Evolutionary conservation across 257 asterid genomes (phyloP).

Genomic region (Thymus mandschuricus): DNA sequence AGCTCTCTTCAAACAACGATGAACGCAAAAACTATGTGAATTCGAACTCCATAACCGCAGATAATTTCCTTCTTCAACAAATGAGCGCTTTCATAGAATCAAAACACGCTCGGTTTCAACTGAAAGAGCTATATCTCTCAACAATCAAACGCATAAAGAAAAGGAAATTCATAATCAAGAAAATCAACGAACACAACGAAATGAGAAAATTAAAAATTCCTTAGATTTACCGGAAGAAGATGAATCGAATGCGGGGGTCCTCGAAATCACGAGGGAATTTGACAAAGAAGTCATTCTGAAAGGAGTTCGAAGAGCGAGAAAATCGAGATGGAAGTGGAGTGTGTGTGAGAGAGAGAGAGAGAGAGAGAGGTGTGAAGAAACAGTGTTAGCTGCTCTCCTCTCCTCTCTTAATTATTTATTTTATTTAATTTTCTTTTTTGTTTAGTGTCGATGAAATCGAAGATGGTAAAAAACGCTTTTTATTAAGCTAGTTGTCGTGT

Average conservation of each 20-base stretch:
- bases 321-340: slow-evolving; percentile 27
- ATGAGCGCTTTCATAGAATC: background rate
- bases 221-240: slow-evolving; percentile 48
- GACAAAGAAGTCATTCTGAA: slow-evolving; percentile 45
- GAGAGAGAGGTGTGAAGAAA: background rate
- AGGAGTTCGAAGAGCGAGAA: slow-evolving; percentile 33
- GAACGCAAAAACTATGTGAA: background rate
- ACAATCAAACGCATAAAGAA: background rate
- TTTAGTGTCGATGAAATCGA: slow-evolving; percentile 40
- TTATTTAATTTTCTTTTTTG: background rate
- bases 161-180: background rate
- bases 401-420: background rate
- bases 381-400: background rate
- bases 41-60: slow-evolving; percentile 7
- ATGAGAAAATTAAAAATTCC: background rate
- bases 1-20: background rate
- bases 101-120: background rate
- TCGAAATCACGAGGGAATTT: slow-evolving; percentile 39
- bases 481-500: background rate
- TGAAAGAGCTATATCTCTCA: slow-evolving; percentile 1
- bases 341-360: background rate
- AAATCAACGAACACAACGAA: slow-evolving; percentile 2
- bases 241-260: slow-evolving; percentile 30
- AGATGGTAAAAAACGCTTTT: slow-evolving; percentile 15
- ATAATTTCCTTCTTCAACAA: background rate